Base-by-base conservation (phyloP, 2,329 filamentous ascomycete species). In the Epichloe uncinata region DNA sequence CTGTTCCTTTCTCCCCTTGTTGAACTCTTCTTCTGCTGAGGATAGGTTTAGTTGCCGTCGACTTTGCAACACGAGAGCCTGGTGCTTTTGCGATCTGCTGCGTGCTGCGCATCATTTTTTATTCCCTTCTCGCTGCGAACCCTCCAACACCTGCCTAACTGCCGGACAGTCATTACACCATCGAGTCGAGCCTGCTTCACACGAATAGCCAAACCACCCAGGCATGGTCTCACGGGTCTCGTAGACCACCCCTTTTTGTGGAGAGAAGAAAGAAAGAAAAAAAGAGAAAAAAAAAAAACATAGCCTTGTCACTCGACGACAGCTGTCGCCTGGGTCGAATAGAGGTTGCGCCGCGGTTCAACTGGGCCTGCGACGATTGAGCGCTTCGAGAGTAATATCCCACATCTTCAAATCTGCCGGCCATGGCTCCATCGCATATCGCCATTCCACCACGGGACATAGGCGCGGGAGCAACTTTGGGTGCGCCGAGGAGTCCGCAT, bases 371-470 rank as follows among this genome's bases (percentile, higher is more conserved):
- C 40, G 40, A 36, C 40, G 20, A 42, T 42, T 42, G 22, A 16
- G 16, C 18, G 33, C 46, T 12, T 36, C 30, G 4, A 12, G n/a
- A 26, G 33, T n/a, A 18, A 33, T 35, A 30, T 42, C 18, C 20
- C 12, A 8, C 11, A 12, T 38, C 22, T 30, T 7, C 4, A 4
- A 12, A 43, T 49, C 22, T 40, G 42, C 26, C 46, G 4, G 49
- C 49, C 50, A 80, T 80, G 77, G 74, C 75, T 49, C 74, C 75
- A 30, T 54, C 70, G 51, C 66, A 73, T 52, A 73, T 74, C 54
- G 64, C 69, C 51, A 66, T 79, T 51, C 72, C 74, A 33, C 57
- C 65, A 43, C 64, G 64, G 65, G 71, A 69, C 43, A 53, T 58
- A 37, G 57, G 56, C 45, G 63, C 50, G 18, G 48, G 51, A 44